phyloP scores from a whole-genome alignment of 768 basidiomycete genomes.

The Suillus lakei region DNA sequence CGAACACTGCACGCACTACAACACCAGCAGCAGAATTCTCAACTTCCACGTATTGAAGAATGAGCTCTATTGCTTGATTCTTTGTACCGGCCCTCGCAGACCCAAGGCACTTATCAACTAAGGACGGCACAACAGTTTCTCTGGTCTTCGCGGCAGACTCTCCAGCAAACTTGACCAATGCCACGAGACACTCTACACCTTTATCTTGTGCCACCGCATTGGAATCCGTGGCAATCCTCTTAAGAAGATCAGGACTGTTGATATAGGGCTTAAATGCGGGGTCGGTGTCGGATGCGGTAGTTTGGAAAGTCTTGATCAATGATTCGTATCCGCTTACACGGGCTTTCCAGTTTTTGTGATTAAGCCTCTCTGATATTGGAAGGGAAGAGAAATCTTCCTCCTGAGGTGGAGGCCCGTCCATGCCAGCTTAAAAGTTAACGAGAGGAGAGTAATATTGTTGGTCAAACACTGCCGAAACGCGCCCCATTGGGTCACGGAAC shows the following conservation, averaged over 20 bases:
- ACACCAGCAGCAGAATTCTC: slow-evolving; percentile 89
- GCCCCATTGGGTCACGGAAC: slow-evolving; percentile 1
- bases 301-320: slow-evolving; percentile 85
- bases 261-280: slow-evolving; percentile 92
- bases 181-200: slow-evolving; percentile 86
- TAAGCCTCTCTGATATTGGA: slow-evolving; percentile 77
- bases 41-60: slow-evolving; percentile 89
- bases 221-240: slow-evolving; percentile 86
- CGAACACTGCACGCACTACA: slow-evolving; percentile 67
- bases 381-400: slow-evolving; percentile 93
- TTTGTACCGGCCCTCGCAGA: slow-evolving; percentile 91
- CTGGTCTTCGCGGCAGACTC: slow-evolving; percentile 84
- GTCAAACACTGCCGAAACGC: slow-evolving; percentile 5
- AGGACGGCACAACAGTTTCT: slow-evolving; percentile 80
- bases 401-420: slow-evolving; percentile 91
- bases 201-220: slow-evolving; percentile 99
- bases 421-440: slow-evolving; percentile 34
- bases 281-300: slow-evolving; percentile 90
- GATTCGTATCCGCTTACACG: slow-evolving; percentile 91
- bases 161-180: slow-evolving; percentile 90
- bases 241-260: slow-evolving; percentile 75
- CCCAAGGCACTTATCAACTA: slow-evolving; percentile 96
- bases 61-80: slow-evolving; percentile 83
- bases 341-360: slow-evolving; percentile 99
- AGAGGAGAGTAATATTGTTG: slow-evolving; percentile 6